A percentile compares a stretch with the other conserved stretches of the same genome.
Conservation (phyloP, 352 stramenopile species). For the Phytophthora kernoviae region DNA sequence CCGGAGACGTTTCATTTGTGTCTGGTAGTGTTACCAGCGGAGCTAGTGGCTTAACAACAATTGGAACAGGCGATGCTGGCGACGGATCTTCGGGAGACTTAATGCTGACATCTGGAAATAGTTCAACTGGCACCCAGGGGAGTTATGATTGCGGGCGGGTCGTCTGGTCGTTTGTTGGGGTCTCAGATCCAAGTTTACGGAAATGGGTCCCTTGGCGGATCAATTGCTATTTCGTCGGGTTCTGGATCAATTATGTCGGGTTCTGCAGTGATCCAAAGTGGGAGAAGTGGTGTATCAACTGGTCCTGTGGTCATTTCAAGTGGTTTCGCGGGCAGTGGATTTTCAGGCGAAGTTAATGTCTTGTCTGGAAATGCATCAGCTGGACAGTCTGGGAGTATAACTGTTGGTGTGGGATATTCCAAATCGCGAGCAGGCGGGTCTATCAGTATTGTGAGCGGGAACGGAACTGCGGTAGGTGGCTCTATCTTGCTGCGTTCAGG, state of each 20-base stretch:
- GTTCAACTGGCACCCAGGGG: conserved; percentile 12
- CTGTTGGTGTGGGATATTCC: conserved; percentile 21
- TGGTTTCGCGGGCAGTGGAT: conserved; percentile 18
- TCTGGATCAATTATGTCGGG: conserved; percentile 18
- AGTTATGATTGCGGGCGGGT: conserved; percentile 14
- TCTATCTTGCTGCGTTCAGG: conserved; percentile 26
- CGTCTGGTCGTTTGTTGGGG: conserved; percentile 6
- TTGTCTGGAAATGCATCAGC: conserved; percentile 20
- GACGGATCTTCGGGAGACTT: conserved; percentile 25
- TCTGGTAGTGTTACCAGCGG: conserved; percentile 14
- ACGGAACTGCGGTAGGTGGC: conserved; percentile 25
- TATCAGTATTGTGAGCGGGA: conserved; percentile 29
- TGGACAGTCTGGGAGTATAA: conserved; percentile 30
- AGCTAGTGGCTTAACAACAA: conserved; percentile 9
- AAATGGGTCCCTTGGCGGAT: conserved; percentile 22
- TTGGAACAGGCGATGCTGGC: conserved; percentile 23
- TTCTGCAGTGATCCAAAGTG: conserved; percentile 18
- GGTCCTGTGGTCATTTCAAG: conserved; percentile 20
- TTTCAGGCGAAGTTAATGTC: conserved; percentile 25
- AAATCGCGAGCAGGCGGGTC: conserved; percentile 13
- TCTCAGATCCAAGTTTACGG: conserved; percentile 15
- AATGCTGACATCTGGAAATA: conserved; percentile 22
- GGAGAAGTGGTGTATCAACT: conserved; percentile 16
- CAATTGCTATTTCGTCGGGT: conserved; percentile 21
- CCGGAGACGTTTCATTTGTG: conserved; percentile 19